Conservation (phyloP, 73 alveolate species). For the Tetrahymena malaccensis region DNA sequence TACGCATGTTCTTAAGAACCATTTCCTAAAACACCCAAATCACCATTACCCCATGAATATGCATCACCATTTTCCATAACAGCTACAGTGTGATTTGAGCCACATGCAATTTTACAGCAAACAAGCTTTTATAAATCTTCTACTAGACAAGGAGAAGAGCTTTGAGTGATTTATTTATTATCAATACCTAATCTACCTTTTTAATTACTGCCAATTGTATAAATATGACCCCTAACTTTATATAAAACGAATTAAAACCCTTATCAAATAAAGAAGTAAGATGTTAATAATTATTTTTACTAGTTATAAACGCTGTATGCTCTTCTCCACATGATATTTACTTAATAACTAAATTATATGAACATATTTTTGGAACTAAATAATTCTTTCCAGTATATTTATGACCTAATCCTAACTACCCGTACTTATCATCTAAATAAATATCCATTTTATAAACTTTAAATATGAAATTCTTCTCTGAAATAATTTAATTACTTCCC, state of each 20-base stretch:
- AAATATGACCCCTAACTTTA: conserved; percentile 9
- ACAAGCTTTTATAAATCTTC: conserved; percentile 8
- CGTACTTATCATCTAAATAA: conserved; percentile 13
- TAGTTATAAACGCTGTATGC: conserved; percentile 51
- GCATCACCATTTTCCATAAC: conserved; percentile 69
- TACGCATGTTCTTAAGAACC: conserved; percentile 14
- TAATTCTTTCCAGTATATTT: conserved; percentile 19
- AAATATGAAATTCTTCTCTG: neutral
- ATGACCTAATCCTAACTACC: conserved; percentile 31
- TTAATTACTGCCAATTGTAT: conserved; percentile 19
- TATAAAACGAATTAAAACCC: neutral
- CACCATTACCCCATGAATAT: conserved; percentile 81
- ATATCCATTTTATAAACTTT: neutral
- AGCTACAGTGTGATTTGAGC: conserved; percentile 81
- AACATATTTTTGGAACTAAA: conserved; percentile 46
- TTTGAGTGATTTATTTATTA: neutral
- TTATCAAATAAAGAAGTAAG: neutral
- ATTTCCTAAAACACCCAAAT: conserved; percentile 51
- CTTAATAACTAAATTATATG: conserved; percentile 40
- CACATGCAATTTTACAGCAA: conserved; percentile 60
- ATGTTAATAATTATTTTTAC: neutral
- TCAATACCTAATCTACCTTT: conserved; percentile 29
- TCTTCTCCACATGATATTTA: conserved; percentile 56
- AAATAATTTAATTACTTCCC: neutral
- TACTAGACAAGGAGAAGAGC: conserved; percentile 42